Evolutionary conservation across 2,329 filamentous ascomycete genomes (phyloP).

Genomic region (Penicillium sp.): DNA sequence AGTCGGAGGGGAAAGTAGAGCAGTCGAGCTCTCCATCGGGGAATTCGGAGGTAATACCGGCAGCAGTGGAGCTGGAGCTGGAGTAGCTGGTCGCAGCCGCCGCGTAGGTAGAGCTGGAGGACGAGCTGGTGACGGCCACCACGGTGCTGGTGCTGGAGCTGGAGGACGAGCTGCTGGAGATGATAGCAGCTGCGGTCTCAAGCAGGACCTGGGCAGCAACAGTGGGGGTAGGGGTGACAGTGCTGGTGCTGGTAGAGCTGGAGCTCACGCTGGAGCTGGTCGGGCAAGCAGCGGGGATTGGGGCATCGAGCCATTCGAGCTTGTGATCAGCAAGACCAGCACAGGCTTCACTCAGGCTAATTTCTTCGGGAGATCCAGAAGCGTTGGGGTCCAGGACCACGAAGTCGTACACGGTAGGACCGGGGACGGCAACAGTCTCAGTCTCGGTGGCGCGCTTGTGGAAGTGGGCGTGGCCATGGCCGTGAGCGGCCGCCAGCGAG

Average conservation of each 20-base stretch:
- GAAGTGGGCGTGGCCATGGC: constrained; percentile 44
- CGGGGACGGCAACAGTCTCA: constrained; percentile 55
- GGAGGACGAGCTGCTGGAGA: constrained; percentile 28
- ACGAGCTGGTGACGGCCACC: constrained; percentile 20
- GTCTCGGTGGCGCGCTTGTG: constrained; percentile 38
- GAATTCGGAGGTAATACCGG: constrained; percentile 67
- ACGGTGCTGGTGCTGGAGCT: constrained; percentile 19
- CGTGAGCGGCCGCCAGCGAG: constrained; percentile 43
- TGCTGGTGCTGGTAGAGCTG: constrained; percentile 22
- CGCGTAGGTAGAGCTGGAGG: constrained; percentile 14
- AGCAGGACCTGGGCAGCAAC: constrained; percentile 50
- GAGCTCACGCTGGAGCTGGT: constrained; percentile 20
- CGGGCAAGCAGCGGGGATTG: constrained; percentile 55
- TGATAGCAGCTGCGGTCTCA: constrained; percentile 45
- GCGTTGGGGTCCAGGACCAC: constrained; percentile 61
- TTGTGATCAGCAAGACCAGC: constrained; percentile 68
- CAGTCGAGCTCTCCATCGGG: constrained; percentile 72
- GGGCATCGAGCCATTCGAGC: constrained; percentile 62
- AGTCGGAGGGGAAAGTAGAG: constrained; percentile 70
- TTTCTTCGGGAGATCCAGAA: constrained; percentile 14
- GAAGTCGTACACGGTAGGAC: constrained; percentile 68
- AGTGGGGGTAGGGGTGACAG: constrained; percentile 32
- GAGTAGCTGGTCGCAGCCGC: constrained; percentile 21
- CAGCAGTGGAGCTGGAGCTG: constrained; percentile 24
- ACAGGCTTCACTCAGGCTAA: constrained; percentile 58